A percentile compares a stretch with the other conserved stretches of the same genome.
These are phyloP conservation scores for Penicillium steckii DNA, from an alignment of 495 filamentous ascomycete genomes.

Conservation along the genomic window DNA sequence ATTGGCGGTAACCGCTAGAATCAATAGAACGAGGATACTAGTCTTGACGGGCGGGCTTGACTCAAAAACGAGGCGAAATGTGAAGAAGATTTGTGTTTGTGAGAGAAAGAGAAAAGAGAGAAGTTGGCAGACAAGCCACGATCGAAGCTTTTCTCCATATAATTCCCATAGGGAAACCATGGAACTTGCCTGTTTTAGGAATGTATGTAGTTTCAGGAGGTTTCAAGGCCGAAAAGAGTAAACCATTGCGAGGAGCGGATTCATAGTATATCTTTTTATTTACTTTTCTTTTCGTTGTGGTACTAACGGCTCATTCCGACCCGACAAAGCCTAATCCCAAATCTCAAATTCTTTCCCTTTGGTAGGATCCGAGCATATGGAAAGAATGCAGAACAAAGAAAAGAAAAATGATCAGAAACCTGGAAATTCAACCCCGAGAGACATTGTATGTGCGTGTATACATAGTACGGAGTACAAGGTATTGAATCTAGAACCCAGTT, in stretches of 20 bases:
- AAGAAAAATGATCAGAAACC: too few relatives aligned
- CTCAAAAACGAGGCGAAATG: not conserved
- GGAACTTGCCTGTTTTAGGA: not conserved
- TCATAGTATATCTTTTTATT: too few relatives aligned
- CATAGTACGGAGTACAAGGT: too few relatives aligned
- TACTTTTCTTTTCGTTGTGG: too few relatives aligned
- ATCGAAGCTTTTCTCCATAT: not conserved
- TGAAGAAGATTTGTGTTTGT: too few relatives aligned
- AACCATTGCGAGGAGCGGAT: not conserved
- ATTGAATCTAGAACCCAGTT: not conserved
- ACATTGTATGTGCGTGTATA: not conserved
- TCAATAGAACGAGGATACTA: not conserved
- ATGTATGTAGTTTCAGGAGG: not conserved
- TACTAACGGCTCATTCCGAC: not conserved
- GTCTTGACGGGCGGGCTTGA: not conserved
- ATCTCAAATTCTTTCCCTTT: not conserved
- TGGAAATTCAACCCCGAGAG: not conserved
- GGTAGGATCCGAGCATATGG: too few relatives aligned
- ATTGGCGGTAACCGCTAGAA: not conserved
- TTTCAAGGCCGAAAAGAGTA: not conserved
- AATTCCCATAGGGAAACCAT: too few relatives aligned
- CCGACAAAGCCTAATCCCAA: not conserved
- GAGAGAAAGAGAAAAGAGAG: not conserved
- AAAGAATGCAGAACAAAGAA: too few relatives aligned
- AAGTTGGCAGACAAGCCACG: not conserved